Evolutionary conservation across 108 stramenopile genomes (phyloP).

Genomic region (Fragilaria crotonensis): DNA sequence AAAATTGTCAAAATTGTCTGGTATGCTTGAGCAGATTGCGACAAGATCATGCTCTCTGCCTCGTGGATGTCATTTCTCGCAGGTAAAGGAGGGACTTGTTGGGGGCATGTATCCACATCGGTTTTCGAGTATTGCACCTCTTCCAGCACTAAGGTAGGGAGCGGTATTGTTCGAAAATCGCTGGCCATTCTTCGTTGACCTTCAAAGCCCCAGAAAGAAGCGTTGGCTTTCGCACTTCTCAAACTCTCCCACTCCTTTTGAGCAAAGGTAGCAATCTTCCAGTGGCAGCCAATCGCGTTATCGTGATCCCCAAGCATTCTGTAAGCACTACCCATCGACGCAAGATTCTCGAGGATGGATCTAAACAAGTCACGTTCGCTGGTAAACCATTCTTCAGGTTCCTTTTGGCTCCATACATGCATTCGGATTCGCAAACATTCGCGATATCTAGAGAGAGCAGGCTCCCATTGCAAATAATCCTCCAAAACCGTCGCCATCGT

Average conservation of each 20-base stretch:
- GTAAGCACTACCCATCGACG: conserved; percentile 4
- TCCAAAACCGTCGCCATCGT: conserved; percentile 36
- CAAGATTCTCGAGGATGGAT: neutral
- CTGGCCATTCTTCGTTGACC: neutral
- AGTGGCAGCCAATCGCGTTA: conserved; percentile 8
- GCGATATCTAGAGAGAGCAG: conserved; percentile 25
- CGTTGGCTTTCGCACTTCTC: neutral
- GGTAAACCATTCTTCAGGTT: neutral
- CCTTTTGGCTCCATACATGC: conserved; percentile 1
- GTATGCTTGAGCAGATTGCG: neutral
- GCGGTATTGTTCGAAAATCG: conserved; percentile 1
- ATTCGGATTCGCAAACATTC: conserved; percentile 38
- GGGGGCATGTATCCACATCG: neutral
- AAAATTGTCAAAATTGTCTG: conserved; percentile 4
- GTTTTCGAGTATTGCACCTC: neutral
- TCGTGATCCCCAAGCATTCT: conserved; percentile 3
- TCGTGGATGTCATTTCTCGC: neutral
- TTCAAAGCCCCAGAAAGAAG: conserved; percentile 6
- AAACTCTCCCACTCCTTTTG: conserved; percentile 1
- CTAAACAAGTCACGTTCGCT: neutral
- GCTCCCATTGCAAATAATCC: conserved; percentile 28
- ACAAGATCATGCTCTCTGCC: neutral
- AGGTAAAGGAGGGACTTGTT: neutral
- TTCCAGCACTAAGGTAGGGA: conserved; percentile 1
- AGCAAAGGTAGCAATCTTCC: conserved; percentile 2